phyloP scores from a whole-genome alignment of 2,329 filamentous ascomycete genomes.

The Sporothrix inflata region DNA sequence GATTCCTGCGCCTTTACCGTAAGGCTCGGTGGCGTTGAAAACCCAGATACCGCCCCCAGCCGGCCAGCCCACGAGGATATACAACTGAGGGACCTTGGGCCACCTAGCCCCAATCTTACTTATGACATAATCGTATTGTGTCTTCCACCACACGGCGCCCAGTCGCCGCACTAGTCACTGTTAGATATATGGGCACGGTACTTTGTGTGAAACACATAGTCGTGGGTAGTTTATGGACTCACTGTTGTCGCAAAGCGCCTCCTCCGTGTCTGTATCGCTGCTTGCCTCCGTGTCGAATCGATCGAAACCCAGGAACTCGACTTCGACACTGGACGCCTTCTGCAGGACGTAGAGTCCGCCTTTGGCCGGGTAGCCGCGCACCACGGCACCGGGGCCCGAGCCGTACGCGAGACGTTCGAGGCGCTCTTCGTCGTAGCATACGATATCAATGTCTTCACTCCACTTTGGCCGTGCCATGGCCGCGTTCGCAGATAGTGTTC shows the following conservation, averaged over 20 bases:
- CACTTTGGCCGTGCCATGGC: neutral
- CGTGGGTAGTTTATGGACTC: neutral
- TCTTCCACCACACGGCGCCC: slow-evolving; percentile 12
- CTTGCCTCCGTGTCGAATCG: slow-evolving; percentile 1
- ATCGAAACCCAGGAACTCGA: neutral
- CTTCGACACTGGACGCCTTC: neutral
- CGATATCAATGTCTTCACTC: neutral
- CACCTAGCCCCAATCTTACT: neutral
- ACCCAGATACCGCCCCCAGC: slow-evolving; percentile 2
- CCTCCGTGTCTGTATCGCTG: neutral
- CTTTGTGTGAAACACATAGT: neutral
- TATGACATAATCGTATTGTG: neutral
- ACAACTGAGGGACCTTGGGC: neutral
- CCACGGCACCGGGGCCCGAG: neutral
- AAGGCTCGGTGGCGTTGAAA: neutral
- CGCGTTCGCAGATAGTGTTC: too few species aligned
- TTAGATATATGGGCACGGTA: neutral
- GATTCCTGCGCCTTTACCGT: neutral
- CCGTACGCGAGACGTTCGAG: neutral
- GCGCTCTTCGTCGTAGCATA: neutral
- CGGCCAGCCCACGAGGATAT: neutral
- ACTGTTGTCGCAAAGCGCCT: slow-evolving; percentile 8
- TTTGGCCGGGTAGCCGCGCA: slow-evolving; percentile 2
- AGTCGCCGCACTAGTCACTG: neutral
- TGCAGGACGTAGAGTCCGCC: neutral